Conservation (phyloP, 768 basidiomycete species). For the Gymnopilus junonius region DNA sequence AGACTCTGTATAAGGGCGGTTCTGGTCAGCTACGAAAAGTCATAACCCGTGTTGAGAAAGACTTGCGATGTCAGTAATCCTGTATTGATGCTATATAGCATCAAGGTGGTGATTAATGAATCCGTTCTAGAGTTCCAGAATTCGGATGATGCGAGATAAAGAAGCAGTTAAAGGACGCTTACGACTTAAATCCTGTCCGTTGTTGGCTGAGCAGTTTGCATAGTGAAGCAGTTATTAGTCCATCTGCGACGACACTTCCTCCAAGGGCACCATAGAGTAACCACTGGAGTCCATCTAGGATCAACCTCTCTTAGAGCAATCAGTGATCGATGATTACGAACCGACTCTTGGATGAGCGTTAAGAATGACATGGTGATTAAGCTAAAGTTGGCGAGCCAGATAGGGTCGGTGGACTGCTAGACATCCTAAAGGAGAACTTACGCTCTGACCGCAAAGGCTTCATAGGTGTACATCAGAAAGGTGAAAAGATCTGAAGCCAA, state of each 20-base stretch:
- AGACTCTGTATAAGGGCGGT: constrained; percentile 14
- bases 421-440: neutral
- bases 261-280: constrained; percentile 27
- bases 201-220: constrained; percentile 23
- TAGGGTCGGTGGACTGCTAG: neutral
- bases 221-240: constrained; percentile 25
- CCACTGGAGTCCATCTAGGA: constrained; percentile 15
- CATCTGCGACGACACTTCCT: constrained; percentile 25
- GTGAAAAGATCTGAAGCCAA: neutral
- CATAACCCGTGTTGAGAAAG: neutral
- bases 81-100: constrained; percentile 31
- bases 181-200: constrained; percentile 29
- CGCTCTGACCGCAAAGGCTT: constrained; percentile 21
- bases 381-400: neutral
- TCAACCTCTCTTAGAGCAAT: no score
- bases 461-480: neutral
- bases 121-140: constrained; percentile 18
- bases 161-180: neutral
- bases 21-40: neutral
- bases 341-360: constrained; percentile 23
- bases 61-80: constrained; percentile 29
- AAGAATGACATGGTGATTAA: constrained; percentile 24
- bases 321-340: neutral
- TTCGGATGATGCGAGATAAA: neutral
- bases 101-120: constrained; percentile 26